Evolutionary conservation across 306 rosid genomes (phyloP), one percentile per base, ranked within the genome.

Genomic region (Trifolium pratense): DNA sequence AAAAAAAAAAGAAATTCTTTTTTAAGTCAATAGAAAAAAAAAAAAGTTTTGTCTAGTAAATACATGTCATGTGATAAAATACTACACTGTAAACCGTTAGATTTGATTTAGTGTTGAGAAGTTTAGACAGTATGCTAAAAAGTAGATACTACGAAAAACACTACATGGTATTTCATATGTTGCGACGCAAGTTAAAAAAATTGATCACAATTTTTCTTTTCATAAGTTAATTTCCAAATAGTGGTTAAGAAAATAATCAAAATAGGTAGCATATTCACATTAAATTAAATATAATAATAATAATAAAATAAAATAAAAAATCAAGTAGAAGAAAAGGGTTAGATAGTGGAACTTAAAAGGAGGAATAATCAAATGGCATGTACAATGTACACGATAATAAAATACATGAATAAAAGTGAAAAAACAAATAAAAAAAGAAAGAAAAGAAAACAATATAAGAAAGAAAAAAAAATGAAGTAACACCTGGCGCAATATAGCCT

Each of bases 401-500:
- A 84, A 88, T 88, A 88, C 93, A 86, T 58, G 85, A 86, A 78
- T 73, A 65, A 71, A 29, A 26, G 39, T 14, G 32, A 4, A 59
- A 51, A 59, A 66, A 70, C 36, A 20, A 70, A 75, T 70, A 51
- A 59, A 1, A 10, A 40, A 40, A 39, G 1, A 5, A 81, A 59
- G 11, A 9, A 34, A 34, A 6, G 79, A 60, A 25, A 42, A 57
- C 12, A 51, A 55, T 20, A 51, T 52, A 40, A 23, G 15, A 55
- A 76, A 43, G 42, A 73, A 29, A 76, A 76, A 64, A 63, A 58
- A 32, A 45, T 4, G 3, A 57, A 74, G 29, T 45, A 69, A 68
- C 84, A 84, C 96, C 90, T 79, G 85, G 81, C 89, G 71, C 79
- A 48, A 45, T 78, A 79, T 60, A 77, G 86, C 88, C 84, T 26